These are phyloP conservation scores for Alternaria rosae DNA, from an alignment of 2,329 filamentous ascomycete genomes.

Conservation along the genomic window DNA sequence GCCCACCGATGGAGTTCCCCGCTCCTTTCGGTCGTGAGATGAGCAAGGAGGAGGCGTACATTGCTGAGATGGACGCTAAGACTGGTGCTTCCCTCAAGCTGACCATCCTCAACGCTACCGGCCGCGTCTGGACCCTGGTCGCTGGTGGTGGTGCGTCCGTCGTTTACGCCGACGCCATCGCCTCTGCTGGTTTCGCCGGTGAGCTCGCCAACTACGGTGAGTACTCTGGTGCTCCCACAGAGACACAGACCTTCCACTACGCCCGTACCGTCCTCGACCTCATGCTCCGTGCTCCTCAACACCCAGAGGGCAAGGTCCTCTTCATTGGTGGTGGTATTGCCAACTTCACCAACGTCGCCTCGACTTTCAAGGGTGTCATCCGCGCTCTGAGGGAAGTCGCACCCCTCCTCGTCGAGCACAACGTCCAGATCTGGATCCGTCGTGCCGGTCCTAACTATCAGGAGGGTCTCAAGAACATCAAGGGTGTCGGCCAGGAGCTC, in stretches of 20 bases:
- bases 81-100: constrained; percentile 98
- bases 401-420: constrained; percentile 88
- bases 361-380: constrained; percentile 99
- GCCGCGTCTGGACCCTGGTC: constrained; percentile 97
- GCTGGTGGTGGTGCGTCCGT: constrained; percentile 99
- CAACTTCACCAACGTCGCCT: constrained; percentile 99
- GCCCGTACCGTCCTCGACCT: constrained; percentile 95
- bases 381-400: constrained; percentile 91
- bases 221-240: constrained; percentile 98
- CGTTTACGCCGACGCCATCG: constrained; percentile 98
- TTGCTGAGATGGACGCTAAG: constrained; percentile 98
- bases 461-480: constrained; percentile 99
- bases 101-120: constrained; percentile 89
- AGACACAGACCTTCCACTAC: constrained; percentile 99
- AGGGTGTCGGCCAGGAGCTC: constrained; percentile 91
- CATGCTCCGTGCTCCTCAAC: constrained; percentile 88
- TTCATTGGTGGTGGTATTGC: constrained; percentile 99
- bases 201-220: constrained; percentile 99
- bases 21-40: constrained; percentile 98
- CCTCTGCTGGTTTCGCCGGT: constrained; percentile 90
- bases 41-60: constrained; percentile 99
- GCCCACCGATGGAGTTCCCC: constrained; percentile 98
- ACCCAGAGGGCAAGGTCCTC: constrained; percentile 93
- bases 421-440: constrained; percentile 95
- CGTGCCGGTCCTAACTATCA: constrained; percentile 97